Base-by-base conservation (phyloP, 2,329 filamentous ascomycete species). In the Albophoma yamanashiensis region DNA sequence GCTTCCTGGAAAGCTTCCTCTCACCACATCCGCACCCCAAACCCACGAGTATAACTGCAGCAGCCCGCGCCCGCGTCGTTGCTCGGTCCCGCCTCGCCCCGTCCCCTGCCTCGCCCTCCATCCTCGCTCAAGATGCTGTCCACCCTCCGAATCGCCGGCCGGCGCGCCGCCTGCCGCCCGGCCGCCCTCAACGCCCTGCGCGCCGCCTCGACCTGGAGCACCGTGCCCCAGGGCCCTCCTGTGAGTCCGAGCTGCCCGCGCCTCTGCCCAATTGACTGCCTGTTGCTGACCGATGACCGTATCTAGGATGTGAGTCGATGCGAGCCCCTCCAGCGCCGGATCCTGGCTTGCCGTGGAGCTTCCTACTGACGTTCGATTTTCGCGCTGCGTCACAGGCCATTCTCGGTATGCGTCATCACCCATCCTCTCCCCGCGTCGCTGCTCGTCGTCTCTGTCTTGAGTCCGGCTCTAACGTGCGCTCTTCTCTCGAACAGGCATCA, bases 211-310 rank as follows among this genome's bases (percentile, higher is more conserved):
- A 90, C 89, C 67, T 97, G 93, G 92, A 85, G 90, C 72, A 89
- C 89, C 71, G 91, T 97, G 60, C 88, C 91, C 67, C 91, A 97
- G 79, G 93, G 93, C 65, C 93, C 93, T 84, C 92, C 93, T 73
- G 92, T 94, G 85, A 78, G 89, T 84, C n/a, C 12, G 36, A 22
- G 14, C 20, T 43, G n/a, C 56, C 9, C 27, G 4, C 3, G 8
- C 8, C 20, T 39, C 17, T 57, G 45, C 55, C 38, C 39, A 31
- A 20, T 55, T 64, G 50, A 59, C 11, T 14, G 20, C 11, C 27
- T 6, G 20, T 58, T 52, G 60, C 40, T 31, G 59, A 43, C 61
- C 3, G 59, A 47, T 62, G 40, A 58, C 59, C 52, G 40, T 56
- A 47, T 60, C 20, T 38, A 65, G 64, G 64, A 65, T 60, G 64